These are phyloP conservation scores for Lanmaoa rubissima DNA, from an alignment of 768 basidiomycete genomes.

Conservation along the genomic window DNA sequence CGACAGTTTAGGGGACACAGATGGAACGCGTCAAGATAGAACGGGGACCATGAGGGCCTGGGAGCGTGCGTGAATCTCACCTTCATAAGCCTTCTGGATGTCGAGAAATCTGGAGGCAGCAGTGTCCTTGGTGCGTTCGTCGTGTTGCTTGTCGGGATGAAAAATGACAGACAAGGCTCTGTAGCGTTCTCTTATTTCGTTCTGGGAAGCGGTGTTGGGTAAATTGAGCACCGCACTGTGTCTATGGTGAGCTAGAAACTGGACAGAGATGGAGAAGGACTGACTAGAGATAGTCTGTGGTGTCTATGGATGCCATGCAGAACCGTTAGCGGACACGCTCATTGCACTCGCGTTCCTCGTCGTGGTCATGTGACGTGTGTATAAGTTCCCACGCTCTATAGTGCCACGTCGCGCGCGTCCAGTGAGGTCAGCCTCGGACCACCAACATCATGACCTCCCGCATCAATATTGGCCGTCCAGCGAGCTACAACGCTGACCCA, in stretches of 20 bases:
- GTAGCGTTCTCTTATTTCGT: conserved; percentile 75
- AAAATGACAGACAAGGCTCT: conserved; percentile 69
- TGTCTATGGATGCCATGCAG: not conserved
- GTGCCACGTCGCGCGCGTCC: conserved; percentile 25
- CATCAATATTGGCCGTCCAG: conserved; percentile 78
- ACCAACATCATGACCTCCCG: conserved; percentile 66
- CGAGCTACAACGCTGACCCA: conserved; percentile 66
- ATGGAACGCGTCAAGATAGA: not conserved
- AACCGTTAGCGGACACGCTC: too few relatives aligned
- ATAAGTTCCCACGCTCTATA: conserved; percentile 22
- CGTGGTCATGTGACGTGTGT: conserved; percentile 21
- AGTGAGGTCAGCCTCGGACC: not conserved
- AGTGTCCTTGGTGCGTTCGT: conserved; percentile 50
- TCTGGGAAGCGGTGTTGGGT: conserved; percentile 56
- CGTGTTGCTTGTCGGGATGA: conserved; percentile 82
- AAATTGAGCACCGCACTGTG: conserved; percentile 66
- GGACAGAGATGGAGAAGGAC: conserved; percentile 3
- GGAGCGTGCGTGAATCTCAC: conserved; percentile 35
- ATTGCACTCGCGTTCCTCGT: too few relatives aligned
- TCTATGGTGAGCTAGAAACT: not conserved
- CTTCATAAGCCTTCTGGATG: conserved; percentile 83
- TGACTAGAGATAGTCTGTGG: conserved; percentile 30
- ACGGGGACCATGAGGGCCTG: not conserved
- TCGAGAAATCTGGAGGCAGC: conserved; percentile 70
- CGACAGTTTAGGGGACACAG: conserved; percentile 15